Evolutionary conservation across 768 basidiomycete species (phyloP).

Genomic region (Auriculariales sp.): DNA sequence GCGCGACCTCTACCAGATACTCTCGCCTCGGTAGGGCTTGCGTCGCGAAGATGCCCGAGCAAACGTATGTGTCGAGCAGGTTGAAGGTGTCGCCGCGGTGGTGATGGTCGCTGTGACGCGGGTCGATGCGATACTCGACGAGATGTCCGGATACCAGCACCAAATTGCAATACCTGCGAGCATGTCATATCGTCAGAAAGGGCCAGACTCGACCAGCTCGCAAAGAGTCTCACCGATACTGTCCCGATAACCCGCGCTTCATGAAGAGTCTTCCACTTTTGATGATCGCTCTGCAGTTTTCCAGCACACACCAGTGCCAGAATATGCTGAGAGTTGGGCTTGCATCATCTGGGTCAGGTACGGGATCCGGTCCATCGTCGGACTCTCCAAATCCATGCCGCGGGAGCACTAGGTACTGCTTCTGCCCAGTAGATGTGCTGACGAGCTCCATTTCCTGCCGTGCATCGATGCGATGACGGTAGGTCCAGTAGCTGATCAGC

Average conservation of each 20-base stretch:
- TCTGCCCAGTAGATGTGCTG: slow-evolving; percentile 30
- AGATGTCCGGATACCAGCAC: slow-evolving; percentile 66
- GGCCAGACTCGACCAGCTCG: background rate
- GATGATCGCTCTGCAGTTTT: slow-evolving; percentile 62
- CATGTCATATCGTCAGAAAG: background rate
- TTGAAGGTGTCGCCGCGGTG: slow-evolving; percentile 39
- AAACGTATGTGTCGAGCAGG: slow-evolving; percentile 65
- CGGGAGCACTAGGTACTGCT: slow-evolving; percentile 14
- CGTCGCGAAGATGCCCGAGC: slow-evolving; percentile 74
- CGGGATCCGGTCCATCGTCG: slow-evolving; percentile 33
- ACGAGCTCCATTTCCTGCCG: slow-evolving; percentile 69
- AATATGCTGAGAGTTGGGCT: slow-evolving; percentile 45
- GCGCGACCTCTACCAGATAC: slow-evolving; percentile 40
- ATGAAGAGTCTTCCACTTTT: slow-evolving; percentile 62
- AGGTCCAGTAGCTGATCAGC: slow-evolving; percentile 66
- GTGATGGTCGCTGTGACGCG: slow-evolving; percentile 40
- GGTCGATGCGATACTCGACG: slow-evolving; percentile 52
- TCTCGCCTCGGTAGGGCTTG: slow-evolving; percentile 35
- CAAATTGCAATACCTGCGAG: slow-evolving; percentile 47
- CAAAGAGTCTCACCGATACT: slow-evolving; percentile 50
- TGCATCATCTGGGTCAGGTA: slow-evolving; percentile 35
- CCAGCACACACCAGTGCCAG: slow-evolving; percentile 81
- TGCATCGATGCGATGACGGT: slow-evolving; percentile 61
- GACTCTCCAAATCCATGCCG: slow-evolving; percentile 29
- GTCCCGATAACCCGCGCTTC: slow-evolving; percentile 53